Percentiles rank a stretch among this genome's conserved stretches.
Evolutionary conservation across 2,329 filamentous ascomycete genomes (phyloP).

Genomic region (Hymenoscyphus occultus): DNA sequence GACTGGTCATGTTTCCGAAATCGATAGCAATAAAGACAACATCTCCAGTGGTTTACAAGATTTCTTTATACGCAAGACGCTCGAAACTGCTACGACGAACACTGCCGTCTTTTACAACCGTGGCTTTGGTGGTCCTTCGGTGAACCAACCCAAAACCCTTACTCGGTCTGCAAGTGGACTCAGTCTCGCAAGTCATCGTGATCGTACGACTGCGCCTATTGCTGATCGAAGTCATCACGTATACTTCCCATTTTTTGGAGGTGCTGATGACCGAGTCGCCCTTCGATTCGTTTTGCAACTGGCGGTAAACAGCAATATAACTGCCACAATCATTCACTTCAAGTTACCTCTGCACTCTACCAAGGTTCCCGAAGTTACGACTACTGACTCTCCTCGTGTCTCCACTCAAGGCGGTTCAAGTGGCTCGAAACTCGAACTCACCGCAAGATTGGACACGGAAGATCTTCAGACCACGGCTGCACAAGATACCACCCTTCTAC

Average conservation of each 20-base stretch:
- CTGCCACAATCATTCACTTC: slow-evolving; percentile 70
- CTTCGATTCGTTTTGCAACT: slow-evolving; percentile 81
- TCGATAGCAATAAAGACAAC: slow-evolving; percentile 45
- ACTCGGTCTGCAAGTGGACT: slow-evolving; percentile 51
- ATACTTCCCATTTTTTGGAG: slow-evolving; percentile 84
- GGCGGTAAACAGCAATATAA: slow-evolving; percentile 73
- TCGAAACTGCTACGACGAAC: slow-evolving; percentile 62
- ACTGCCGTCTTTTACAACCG: slow-evolving; percentile 79
- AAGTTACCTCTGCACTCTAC: slow-evolving; percentile 31
- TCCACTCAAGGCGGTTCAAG: slow-evolving; percentile 10
- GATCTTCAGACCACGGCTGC: slow-evolving; percentile 26
- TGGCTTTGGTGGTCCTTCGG: slow-evolving; percentile 52
- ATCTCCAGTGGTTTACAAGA: slow-evolving; percentile 64
- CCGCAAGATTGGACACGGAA: slow-evolving; percentile 27
- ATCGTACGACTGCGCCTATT: slow-evolving; percentile 55
- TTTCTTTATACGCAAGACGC: slow-evolving; percentile 66
- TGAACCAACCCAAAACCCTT: slow-evolving; percentile 40
- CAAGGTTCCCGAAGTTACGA: slow-evolving; percentile 19
- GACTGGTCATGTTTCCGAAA: slow-evolving; percentile 69
- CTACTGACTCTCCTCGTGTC: neutral
- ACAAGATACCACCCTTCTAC: slow-evolving; percentile 50
- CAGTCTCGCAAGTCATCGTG: slow-evolving; percentile 58
- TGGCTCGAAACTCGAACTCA: slow-evolving; percentile 20
- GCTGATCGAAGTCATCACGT: slow-evolving; percentile 74
- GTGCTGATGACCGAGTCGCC: slow-evolving; percentile 75